phyloP scores from a whole-genome alignment of 345 rosid genomes.

The Capsella bursapastoris region DNA sequence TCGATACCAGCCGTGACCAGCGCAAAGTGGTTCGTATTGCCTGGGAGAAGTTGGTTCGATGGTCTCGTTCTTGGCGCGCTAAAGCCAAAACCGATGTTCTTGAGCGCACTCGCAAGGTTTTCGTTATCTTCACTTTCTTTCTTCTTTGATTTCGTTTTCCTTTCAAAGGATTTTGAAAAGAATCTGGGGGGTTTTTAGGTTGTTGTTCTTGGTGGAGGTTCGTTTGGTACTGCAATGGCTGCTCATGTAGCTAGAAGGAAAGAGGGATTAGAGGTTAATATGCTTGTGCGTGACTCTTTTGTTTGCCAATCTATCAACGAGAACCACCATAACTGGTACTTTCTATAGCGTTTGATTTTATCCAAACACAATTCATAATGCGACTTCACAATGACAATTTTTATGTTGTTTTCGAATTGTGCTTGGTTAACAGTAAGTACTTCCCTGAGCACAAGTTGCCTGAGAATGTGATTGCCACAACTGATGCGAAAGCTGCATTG shows the following conservation, averaged over 20 bases:
- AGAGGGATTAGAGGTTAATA: slow-evolving; percentile 67
- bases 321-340: slow-evolving; percentile 61
- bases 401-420: background rate
- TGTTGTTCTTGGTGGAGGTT: slow-evolving; percentile 97
- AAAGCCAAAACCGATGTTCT: slow-evolving; percentile 77
- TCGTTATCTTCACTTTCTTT: background rate
- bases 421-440: slow-evolving; percentile 60
- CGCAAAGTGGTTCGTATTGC: slow-evolving; percentile 76
- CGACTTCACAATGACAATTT: slow-evolving; percentile 1
- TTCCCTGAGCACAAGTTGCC: slow-evolving; percentile 85
- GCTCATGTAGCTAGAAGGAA: slow-evolving; percentile 84
- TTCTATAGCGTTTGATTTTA: background rate
- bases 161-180: background rate
- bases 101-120: slow-evolving; percentile 81
- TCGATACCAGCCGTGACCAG: slow-evolving; percentile 50
- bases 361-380: background rate
- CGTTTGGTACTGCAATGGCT: slow-evolving; percentile 96
- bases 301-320: slow-evolving; percentile 75
- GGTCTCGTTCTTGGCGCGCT: slow-evolving; percentile 91
- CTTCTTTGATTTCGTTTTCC: background rate
- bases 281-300: slow-evolving; percentile 80
- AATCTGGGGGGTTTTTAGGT: slow-evolving; percentile 56
- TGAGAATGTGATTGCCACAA: slow-evolving; percentile 76
- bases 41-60: slow-evolving; percentile 88
- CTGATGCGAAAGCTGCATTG: slow-evolving; percentile 76